Evolutionary conservation across 495 filamentous ascomycete genomes (phyloP), one percentile per base, ranked within the genome.

Genomic region (Tuber borchii): DNA sequence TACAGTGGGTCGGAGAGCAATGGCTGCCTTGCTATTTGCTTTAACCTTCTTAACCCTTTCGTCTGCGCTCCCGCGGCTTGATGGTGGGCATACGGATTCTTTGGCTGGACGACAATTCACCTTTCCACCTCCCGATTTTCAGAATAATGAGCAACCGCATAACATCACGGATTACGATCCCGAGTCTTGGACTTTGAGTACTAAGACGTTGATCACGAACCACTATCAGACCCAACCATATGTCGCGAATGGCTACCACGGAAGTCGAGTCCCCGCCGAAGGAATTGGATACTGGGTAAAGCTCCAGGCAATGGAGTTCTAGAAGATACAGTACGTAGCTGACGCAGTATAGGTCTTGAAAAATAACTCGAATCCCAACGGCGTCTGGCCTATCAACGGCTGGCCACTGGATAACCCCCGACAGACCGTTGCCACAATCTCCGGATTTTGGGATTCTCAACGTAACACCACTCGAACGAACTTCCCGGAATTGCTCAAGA

Each of bases 321-420:
- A 42, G 26, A 16, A 44, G 46, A n/a, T n/a, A n/a, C n/a, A n/a
- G 19, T 40, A 26, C 6, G 20, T 56, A 70, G 45, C 69, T 78
- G 26, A 72, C 51, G 2, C 16, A 19, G 14, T 22, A n/a, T 10
- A 79, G 78, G 78, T 79, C 70, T 44, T 71, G 17, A 78, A 74
- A 40, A 74, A 73, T 9, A 56, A 74, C 26, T 75, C 73, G 16
- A 76, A 81, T 65, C 72, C 71, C 6, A 78, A 44, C 1, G 70
- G 77, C 7, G 85, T 85, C 22, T 86, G 87, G 73, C 87, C 87
- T 40, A 90, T 90, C 81, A 91, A 89, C 78, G 92, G 91, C 9
- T 94, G 92, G 92, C 92, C 92, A 10, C 83, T 94, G 22, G 92
- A 89, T 84, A 85, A 89, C 69, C 82, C 86, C 12, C 86, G 92